phyloP scores from a whole-genome alignment of 495 filamentous ascomycete species.

The Bryoglossum gracile region DNA sequence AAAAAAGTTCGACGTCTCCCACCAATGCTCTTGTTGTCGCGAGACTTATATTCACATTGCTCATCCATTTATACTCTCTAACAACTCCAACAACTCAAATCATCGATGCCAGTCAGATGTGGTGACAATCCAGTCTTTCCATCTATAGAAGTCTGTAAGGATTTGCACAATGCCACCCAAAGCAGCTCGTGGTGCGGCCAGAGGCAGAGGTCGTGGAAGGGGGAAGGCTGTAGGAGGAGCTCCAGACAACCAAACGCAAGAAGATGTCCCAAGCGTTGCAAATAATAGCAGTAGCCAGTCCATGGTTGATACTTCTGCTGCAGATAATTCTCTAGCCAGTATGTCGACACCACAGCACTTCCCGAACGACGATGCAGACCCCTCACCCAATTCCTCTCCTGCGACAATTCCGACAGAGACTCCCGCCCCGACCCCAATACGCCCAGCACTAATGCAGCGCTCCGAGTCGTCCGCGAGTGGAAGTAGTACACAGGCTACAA shows the following conservation, averaged over 20 bases:
- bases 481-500: background rate
- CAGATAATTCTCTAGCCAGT: background rate
- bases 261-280: background rate
- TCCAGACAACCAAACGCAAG: background rate
- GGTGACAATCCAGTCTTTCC: background rate
- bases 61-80: too few species aligned
- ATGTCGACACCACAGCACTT: constrained; percentile 5
- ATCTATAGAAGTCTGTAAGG: too few species aligned
- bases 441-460: background rate
- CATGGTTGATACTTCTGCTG: background rate
- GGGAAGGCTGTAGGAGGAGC: constrained; percentile 13
- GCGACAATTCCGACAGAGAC: constrained; percentile 23
- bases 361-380: background rate
- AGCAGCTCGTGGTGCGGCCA: constrained; percentile 6
- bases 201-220: constrained; percentile 17
- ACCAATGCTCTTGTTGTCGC: background rate
- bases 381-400: constrained; percentile 21
- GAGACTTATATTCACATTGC: background rate
- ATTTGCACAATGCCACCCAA: constrained; percentile 20
- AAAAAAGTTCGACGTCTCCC: constrained; percentile 8
- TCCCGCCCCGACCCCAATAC: constrained; percentile 20
- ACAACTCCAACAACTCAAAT: too few species aligned
- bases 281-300: constrained; percentile 3
- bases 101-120: background rate
- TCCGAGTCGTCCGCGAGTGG: background rate